Conservation (phyloP, 108 stramenopile species). For the Epithemia pelagica region DNA sequence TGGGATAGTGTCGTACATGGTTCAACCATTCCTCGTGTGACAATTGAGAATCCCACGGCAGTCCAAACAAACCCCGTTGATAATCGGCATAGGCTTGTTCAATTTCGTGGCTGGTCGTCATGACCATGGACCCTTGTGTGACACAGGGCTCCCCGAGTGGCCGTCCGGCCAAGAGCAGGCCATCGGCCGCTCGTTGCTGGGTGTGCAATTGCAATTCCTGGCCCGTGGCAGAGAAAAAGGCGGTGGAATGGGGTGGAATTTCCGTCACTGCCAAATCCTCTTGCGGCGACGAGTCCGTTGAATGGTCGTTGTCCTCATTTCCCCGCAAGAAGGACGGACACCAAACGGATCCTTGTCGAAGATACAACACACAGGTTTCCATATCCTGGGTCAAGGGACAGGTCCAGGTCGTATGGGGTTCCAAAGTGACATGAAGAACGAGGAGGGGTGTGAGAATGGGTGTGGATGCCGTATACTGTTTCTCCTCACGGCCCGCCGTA, state of each 20-base stretch:
- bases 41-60: conserved; percentile 57
- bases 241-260: conserved; percentile 49
- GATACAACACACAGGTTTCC: conserved; percentile 62
- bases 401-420: conserved; percentile 35
- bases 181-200: conserved; percentile 35
- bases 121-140: conserved; percentile 71
- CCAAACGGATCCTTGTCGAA: conserved; percentile 44
- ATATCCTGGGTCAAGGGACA: conserved; percentile 23
- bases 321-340: conserved; percentile 6
- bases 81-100: conserved; percentile 64
- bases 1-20: conserved; percentile 55
- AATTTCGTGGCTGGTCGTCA: conserved; percentile 58
- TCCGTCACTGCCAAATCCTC: neutral
- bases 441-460: conserved; percentile 41
- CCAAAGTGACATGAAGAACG: conserved; percentile 55
- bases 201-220: conserved; percentile 4
- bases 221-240: conserved; percentile 30
- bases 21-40: conserved; percentile 65
- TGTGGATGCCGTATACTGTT: conserved; percentile 24
- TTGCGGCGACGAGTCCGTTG: neutral
- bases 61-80: conserved; percentile 59
- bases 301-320: conserved; percentile 4
- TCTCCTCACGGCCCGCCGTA: too few relatives aligned
- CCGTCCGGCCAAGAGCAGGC: conserved; percentile 53
- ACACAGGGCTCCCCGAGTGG: conserved; percentile 63